Conservation (phyloP, 352 stramenopile species). For the Discostella stelligera region DNA sequence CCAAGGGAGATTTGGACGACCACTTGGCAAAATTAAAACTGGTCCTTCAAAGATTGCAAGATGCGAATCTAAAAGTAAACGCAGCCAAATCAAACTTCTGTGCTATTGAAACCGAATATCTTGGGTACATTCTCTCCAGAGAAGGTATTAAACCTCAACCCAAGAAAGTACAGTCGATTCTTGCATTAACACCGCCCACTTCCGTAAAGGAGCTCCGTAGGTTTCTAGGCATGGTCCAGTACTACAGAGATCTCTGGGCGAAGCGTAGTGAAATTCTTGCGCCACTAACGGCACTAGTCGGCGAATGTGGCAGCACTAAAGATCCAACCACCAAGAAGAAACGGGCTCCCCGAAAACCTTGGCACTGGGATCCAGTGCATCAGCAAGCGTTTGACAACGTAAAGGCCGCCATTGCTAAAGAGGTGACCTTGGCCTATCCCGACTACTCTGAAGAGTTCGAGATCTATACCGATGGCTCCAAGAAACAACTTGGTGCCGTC, state of each 20-base stretch:
- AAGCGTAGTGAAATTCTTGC: conserved; percentile 47
- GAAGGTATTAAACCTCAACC: conserved; percentile 43
- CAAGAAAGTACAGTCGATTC: conserved; percentile 57
- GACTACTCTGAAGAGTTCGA: no score
- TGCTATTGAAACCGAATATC: conserved; percentile 41
- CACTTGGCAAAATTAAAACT: no score
- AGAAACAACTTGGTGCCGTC: no score
- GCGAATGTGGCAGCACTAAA: conserved; percentile 45
- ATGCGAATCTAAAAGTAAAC: no score
- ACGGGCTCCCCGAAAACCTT: no score
- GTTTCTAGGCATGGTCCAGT: conserved; percentile 61
- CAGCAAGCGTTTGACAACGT: conserved; percentile 60
- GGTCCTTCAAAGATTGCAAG: no score
- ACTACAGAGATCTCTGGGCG: conserved; percentile 63
- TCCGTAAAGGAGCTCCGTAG: conserved; percentile 40
- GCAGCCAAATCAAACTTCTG: conserved; percentile 48
- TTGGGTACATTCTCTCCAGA: conserved; percentile 40
- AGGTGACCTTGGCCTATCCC: no score
- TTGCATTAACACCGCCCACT: conserved; percentile 35
- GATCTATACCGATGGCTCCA: no score
- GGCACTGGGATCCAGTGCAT: conserved; percentile 29
- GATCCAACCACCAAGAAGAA: conserved; percentile 17
- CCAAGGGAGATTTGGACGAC: no score
- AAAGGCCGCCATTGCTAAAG: no score
- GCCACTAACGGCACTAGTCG: conserved; percentile 51